These are phyloP conservation scores for Coleophoma crateriformis DNA, from an alignment of 2,329 filamentous ascomycete species.

Conservation along the genomic window DNA sequence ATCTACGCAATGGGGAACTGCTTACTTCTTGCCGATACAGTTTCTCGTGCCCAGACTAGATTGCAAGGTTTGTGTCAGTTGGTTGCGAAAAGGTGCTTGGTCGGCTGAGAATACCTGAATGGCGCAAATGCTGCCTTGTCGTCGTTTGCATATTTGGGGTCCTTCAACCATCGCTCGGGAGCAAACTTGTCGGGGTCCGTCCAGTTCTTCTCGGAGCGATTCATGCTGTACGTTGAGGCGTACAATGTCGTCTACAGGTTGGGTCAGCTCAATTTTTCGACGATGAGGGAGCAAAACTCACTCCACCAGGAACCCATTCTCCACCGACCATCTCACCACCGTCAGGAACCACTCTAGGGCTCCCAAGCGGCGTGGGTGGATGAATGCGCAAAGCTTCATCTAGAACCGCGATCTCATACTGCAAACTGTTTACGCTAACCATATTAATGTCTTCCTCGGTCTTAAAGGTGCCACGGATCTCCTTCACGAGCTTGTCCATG, in stretches of 20 bases:
- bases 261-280: neutral
- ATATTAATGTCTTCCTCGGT: conserved; percentile 26
- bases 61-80: too few relatives aligned
- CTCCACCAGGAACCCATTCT: neutral
- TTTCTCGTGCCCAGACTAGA: neutral
- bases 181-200: neutral
- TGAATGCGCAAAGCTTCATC: conserved; percentile 6
- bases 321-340: neutral
- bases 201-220: neutral
- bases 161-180: conserved; percentile 1
- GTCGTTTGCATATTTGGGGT: neutral
- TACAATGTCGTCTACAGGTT: neutral
- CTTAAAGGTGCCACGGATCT: conserved; percentile 25
- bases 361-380: neutral
- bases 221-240: neutral
- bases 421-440: conserved; percentile 17
- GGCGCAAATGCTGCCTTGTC: neutral
- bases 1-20: neutral
- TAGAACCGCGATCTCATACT: conserved; percentile 29
- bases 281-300: neutral
- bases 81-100: too few relatives aligned
- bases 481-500: conserved; percentile 18
- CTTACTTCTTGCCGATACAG: conserved; percentile 1
- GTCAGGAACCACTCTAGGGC: neutral
- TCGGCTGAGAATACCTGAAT: neutral